A percentile compares a stretch with the other conserved stretches of the same genome.
phyloP scores from a whole-genome alignment of 768 basidiomycete species.

The Auricularia auricula-judae region DNA sequence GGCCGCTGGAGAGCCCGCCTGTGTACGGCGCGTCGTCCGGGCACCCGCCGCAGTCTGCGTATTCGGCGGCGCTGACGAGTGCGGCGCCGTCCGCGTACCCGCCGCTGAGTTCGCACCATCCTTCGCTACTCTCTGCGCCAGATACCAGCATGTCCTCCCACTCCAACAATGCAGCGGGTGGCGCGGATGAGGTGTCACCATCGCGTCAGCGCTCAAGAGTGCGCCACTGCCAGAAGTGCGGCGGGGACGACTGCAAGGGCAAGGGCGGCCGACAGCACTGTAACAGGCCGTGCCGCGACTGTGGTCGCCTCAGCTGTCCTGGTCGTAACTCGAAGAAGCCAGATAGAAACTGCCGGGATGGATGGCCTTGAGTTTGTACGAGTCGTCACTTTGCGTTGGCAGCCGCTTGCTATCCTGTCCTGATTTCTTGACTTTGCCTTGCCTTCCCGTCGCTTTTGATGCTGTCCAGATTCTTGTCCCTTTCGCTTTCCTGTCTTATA shows the following conservation, averaged over 20 bases:
- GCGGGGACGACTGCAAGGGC: slow-evolving; percentile 71
- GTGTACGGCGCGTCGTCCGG: background rate
- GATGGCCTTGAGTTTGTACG: background rate
- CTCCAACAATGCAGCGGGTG: background rate
- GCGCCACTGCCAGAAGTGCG: slow-evolving; percentile 77
- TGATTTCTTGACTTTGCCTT: too few relatives aligned
- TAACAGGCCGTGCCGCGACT: slow-evolving; percentile 66
- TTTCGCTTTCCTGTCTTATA: too few relatives aligned
- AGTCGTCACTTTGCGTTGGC: too few relatives aligned
- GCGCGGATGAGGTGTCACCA: background rate
- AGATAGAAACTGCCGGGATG: slow-evolving; percentile 61
- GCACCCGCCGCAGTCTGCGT: background rate
- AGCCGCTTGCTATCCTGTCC: too few relatives aligned
- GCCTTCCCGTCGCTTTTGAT: too few relatives aligned
- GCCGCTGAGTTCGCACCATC: background rate
- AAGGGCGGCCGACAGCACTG: slow-evolving; percentile 72
- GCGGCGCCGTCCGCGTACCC: background rate
- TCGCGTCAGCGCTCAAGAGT: slow-evolving; percentile 26
- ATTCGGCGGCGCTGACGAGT: background rate
- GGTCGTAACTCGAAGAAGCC: slow-evolving; percentile 70
- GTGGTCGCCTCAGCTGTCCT: slow-evolving; percentile 68
- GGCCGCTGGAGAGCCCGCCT: background rate
- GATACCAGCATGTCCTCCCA: background rate
- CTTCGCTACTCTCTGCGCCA: background rate
- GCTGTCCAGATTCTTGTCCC: too few relatives aligned